Percentiles rank a stretch among this genome's conserved stretches.
These are phyloP conservation scores for Pythium phragmiticola DNA, from an alignment of 352 stramenopile genomes.

Conservation along the genomic window DNA sequence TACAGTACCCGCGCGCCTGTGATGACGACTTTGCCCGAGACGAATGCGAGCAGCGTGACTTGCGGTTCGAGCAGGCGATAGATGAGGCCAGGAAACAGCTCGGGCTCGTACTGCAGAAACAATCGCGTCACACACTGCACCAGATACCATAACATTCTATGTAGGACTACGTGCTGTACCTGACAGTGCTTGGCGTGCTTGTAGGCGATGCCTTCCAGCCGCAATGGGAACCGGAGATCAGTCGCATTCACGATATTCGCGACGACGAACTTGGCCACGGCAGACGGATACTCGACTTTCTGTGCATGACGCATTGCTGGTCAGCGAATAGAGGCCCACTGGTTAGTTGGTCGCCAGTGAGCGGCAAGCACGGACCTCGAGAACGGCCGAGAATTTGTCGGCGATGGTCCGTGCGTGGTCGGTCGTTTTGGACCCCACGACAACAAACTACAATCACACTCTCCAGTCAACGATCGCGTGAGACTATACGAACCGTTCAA, in stretches of 20 bases:
- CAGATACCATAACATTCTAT: no score
- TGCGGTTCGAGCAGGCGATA: constrained; percentile 93
- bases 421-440: constrained; percentile 49
- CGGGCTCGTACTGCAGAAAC: constrained; percentile 89
- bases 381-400: constrained; percentile 56
- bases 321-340: not conserved
- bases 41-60: constrained; percentile 97
- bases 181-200: constrained; percentile 67
- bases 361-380: constrained; percentile 36
- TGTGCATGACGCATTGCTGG: constrained; percentile 11
- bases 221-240: constrained; percentile 88
- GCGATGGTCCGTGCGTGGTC: constrained; percentile 40
- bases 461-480: not conserved
- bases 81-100: constrained; percentile 97
- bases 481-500: not conserved
- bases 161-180: constrained; percentile 29
- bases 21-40: constrained; percentile 97
- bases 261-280: constrained; percentile 46
- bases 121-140: not conserved
- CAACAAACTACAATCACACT: constrained; percentile 44
- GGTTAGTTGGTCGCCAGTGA: not conserved
- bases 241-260: constrained; percentile 90
- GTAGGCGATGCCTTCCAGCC: constrained; percentile 65
- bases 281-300: constrained; percentile 59
- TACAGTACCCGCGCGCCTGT: constrained; percentile 79